Percentiles rank a stretch among this genome's conserved stretches.
These are phyloP conservation scores for Euphorbia schlechtendalii DNA, from an alignment of 441 rosid species.

Conservation along the genomic window DNA sequence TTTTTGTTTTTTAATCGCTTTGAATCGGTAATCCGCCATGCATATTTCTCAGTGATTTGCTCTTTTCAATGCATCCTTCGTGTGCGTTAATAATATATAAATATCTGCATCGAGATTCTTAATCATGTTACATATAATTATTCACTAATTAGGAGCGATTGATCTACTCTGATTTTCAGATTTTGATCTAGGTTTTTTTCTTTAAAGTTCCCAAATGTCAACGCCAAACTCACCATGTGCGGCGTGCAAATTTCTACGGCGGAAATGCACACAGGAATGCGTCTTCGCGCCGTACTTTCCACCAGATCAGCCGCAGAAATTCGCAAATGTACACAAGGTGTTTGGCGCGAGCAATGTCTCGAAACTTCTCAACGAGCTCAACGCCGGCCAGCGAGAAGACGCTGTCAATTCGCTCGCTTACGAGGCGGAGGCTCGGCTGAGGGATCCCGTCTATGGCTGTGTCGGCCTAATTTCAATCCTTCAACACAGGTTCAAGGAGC, in stretches of 20 bases:
- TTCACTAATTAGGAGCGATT: neutral
- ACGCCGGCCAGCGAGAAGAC: slow-evolving; percentile 60
- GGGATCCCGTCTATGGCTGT: slow-evolving; percentile 85
- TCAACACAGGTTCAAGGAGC: slow-evolving; percentile 55
- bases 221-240: slow-evolving; percentile 85
- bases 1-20: neutral
- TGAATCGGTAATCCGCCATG: slow-evolving; percentile 15
- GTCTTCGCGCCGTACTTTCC: slow-evolving; percentile 92
- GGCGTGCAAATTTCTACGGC: slow-evolving; percentile 74
- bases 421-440: slow-evolving; percentile 78
- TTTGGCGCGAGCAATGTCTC: slow-evolving; percentile 89
- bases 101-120: neutral
- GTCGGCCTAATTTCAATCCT: slow-evolving; percentile 73
- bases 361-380: slow-evolving; percentile 68
- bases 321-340: slow-evolving; percentile 68
- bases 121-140: neutral
- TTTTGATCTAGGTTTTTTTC: neutral
- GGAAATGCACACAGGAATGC: slow-evolving; percentile 89
- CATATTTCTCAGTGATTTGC: slow-evolving; percentile 2
- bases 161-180: neutral
- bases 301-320: slow-evolving; percentile 80
- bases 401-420: slow-evolving; percentile 82
- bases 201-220: slow-evolving; percentile 38
- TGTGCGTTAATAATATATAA: neutral
- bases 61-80: slow-evolving; percentile 22